Evolutionary conservation across 495 filamentous ascomycete genomes (phyloP).

Genomic region (Lineolata rhizophorae): DNA sequence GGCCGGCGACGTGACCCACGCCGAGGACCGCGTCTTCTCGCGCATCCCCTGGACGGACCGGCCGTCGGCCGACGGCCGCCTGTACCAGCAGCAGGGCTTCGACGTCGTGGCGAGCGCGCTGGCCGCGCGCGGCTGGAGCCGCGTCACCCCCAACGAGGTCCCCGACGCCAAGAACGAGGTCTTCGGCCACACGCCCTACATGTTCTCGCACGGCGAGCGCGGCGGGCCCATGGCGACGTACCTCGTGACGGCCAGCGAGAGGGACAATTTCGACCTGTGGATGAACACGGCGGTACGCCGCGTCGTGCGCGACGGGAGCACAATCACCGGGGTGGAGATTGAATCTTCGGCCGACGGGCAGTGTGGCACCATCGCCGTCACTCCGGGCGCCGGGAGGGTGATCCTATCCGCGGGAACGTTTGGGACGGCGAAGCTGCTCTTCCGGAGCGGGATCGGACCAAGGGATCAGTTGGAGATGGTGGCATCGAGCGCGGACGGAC

Average conservation of each 20-base stretch:
- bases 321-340: slow-evolving; percentile 8
- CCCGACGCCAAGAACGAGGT: slow-evolving; percentile 5
- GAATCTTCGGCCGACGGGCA: slow-evolving; percentile 3
- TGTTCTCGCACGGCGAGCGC: slow-evolving; percentile 1
- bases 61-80: slow-evolving; percentile 4
- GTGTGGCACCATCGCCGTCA: too few species aligned
- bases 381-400: too few species aligned
- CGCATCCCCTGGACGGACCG: slow-evolving; percentile 4
- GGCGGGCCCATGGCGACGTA: slow-evolving; percentile 6
- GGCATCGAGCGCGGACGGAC: too few species aligned
- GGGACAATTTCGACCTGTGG: slow-evolving; percentile 4
- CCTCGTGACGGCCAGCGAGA: slow-evolving; percentile 1
- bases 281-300: slow-evolving; percentile 4
- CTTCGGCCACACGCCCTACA: slow-evolving; percentile 5
- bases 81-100: slow-evolving; percentile 5
- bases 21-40: slow-evolving; percentile 4
- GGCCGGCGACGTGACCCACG: slow-evolving; percentile 3
- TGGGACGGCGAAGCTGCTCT: too few species aligned
- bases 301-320: slow-evolving; percentile 5
- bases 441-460: too few species aligned
- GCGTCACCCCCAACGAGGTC: slow-evolving; percentile 2
- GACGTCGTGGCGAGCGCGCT: too few species aligned
- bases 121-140: slow-evolving; percentile 2
- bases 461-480: too few species aligned
- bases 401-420: too few species aligned